phyloP scores from a whole-genome alignment of 257 asterid genomes.

The Solanum piurae region DNA sequence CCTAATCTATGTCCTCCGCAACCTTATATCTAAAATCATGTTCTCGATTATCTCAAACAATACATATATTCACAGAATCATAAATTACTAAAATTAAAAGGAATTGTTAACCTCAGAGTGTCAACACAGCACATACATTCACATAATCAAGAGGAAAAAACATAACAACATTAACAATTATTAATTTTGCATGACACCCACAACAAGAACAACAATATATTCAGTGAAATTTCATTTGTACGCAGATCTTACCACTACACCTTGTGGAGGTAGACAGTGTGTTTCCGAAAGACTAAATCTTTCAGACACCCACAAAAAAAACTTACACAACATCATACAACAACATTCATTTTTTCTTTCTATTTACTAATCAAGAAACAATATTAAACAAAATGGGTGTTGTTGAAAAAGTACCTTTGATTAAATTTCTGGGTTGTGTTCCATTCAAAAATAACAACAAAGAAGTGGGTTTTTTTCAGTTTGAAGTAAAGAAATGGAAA shows the following conservation, averaged over 20 bases:
- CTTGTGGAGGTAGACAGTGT: too few species aligned
- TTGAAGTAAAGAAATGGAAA: not conserved
- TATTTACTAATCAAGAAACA: not conserved
- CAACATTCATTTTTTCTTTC: not conserved
- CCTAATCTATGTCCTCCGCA: too few species aligned
- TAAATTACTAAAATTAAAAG: not conserved
- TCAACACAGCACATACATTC: not conserved
- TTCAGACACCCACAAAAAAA: not conserved
- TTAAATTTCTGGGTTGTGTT: not conserved
- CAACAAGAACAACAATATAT: too few species aligned
- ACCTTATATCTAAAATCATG: too few species aligned
- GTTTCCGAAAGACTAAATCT: too few species aligned
- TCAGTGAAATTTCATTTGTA: too few species aligned
- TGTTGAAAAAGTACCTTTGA: constrained; percentile 5
- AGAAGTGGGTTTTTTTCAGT: not conserved
- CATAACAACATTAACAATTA: not conserved
- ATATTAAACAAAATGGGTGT: not conserved
- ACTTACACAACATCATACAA: not conserved
- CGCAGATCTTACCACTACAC: too few species aligned
- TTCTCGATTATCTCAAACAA: too few species aligned
- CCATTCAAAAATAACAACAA: not conserved
- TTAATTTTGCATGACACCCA: not conserved
- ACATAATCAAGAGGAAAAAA: not conserved
- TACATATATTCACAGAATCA: too few species aligned
- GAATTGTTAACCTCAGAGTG: too few species aligned